Percentiles rank a stretch among this genome's conserved stretches.
Conservation (phyloP, 148 eudicot species). For the Drosera capensis region DNA sequence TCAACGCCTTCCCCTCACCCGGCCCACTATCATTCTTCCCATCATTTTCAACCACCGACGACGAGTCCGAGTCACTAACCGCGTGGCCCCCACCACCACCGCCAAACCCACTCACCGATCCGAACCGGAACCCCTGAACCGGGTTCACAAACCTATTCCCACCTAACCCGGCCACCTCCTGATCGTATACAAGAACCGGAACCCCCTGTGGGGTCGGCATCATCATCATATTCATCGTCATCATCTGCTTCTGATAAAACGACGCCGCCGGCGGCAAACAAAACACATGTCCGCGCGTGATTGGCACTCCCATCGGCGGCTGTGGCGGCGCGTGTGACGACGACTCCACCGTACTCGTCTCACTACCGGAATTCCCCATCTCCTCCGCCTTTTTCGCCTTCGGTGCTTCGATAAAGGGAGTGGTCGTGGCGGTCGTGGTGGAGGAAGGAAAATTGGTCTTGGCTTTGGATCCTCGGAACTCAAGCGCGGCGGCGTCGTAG, state of each 20-base stretch:
- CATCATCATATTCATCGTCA: neutral
- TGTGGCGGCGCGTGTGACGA: neutral
- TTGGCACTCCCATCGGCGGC: neutral
- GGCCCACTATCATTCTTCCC: neutral
- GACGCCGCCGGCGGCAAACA: neutral
- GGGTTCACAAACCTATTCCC: neutral
- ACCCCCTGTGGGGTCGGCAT: neutral
- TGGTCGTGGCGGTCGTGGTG: neutral
- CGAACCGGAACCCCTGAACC: neutral
- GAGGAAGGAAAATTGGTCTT: neutral
- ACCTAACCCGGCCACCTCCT: neutral
- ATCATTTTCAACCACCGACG: neutral
- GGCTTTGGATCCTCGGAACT: neutral
- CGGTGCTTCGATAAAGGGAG: neutral
- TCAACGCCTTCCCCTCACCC: neutral
- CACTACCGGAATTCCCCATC: neutral
- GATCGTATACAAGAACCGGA: neutral
- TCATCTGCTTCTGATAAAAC: neutral
- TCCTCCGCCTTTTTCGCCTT: neutral
- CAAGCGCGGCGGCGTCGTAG: neutral
- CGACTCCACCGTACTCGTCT: neutral
- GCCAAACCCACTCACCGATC: neutral
- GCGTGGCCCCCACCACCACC: neutral
- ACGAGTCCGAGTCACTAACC: neutral
- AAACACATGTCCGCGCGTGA: neutral